Conservation (phyloP, 2,329 filamentous ascomycete species). For the Neonectria coccinea region DNA sequence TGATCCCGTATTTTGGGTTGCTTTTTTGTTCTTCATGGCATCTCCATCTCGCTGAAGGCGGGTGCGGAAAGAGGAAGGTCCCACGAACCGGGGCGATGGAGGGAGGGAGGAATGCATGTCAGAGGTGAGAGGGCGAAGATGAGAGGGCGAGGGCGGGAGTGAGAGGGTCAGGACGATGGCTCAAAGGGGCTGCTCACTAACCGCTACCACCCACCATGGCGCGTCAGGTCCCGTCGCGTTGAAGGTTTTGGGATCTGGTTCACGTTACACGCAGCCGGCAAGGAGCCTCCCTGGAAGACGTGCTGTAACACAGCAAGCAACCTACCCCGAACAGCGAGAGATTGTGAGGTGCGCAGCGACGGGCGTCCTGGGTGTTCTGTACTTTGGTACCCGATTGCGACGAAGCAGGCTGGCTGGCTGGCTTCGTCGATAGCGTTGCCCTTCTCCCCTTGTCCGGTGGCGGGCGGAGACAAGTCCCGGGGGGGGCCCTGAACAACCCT, state of each 20-base stretch:
- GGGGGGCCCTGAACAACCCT: slow-evolving; percentile 5
- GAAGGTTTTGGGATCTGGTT: slow-evolving; percentile 2
- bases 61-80: background rate
- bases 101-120: background rate
- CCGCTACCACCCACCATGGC: background rate
- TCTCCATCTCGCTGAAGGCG: background rate
- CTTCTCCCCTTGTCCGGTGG: background rate
- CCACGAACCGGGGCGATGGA: background rate
- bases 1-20: background rate
- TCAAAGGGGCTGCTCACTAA: slow-evolving; percentile 2
- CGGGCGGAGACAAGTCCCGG: background rate
- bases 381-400: background rate
- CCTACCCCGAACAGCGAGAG: background rate
- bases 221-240: background rate
- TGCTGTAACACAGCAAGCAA: background rate
- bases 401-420: background rate
- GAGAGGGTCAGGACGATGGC: background rate
- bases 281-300: background rate
- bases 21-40: slow-evolving; percentile 12
- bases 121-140: background rate
- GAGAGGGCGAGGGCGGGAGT: background rate
- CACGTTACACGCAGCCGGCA: slow-evolving; percentile 9
- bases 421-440: slow-evolving; percentile 6
- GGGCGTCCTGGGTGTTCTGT: background rate
- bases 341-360: background rate